Percentiles rank a stretch among this genome's conserved stretches.
Evolutionary conservation across 208 protist genomes (phyloP).

Genomic region (Acanthamoeba comandoni): DNA sequence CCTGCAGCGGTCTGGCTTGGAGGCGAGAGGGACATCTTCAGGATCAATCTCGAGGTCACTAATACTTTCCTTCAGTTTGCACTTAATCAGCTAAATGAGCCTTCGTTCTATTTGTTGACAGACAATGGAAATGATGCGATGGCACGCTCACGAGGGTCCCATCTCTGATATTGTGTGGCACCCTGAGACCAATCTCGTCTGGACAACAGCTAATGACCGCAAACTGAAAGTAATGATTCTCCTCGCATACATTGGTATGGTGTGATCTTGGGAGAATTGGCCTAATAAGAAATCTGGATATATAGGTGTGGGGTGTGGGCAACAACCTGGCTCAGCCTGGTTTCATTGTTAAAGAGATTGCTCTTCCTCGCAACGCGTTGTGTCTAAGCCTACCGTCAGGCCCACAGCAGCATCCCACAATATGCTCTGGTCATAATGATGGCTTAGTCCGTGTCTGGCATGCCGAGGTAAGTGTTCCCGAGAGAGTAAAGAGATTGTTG

Average conservation of each 20-base stretch:
- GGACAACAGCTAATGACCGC: constrained; percentile 27
- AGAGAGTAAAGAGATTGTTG: too few species aligned
- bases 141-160: constrained; percentile 16
- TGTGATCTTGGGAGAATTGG: neutral
- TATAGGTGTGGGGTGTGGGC: constrained; percentile 27
- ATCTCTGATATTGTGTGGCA: constrained; percentile 52
- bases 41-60: constrained; percentile 28
- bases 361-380: neutral
- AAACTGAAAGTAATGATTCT: neutral
- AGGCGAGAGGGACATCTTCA: constrained; percentile 46
- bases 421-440: constrained; percentile 10
- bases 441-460: constrained; percentile 35
- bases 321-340: constrained; percentile 30
- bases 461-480: neutral
- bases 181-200: constrained; percentile 14
- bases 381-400: neutral
- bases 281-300: too few species aligned
- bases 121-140: constrained; percentile 61
- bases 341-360: constrained; percentile 30
- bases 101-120: neutral
- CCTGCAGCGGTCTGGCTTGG: constrained; percentile 27
- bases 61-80: neutral
- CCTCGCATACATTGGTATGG: neutral
- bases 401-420: neutral
- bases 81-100: neutral